phyloP scores from a whole-genome alignment of 2,329 filamentous ascomycete genomes.

The Botryosphaeria dothidea region DNA sequence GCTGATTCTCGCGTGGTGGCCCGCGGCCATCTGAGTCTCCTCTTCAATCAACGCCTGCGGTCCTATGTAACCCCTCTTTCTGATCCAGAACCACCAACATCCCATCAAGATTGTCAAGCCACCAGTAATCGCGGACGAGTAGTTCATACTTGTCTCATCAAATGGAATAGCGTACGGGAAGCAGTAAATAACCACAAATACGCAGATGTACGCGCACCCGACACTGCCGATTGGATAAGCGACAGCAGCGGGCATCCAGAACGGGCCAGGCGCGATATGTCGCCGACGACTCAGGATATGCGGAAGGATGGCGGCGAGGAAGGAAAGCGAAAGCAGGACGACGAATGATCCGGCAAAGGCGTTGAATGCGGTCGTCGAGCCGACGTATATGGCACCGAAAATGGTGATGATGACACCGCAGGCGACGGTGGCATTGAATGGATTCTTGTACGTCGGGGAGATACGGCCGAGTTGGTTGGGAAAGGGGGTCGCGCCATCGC shows the following conservation, averaged over 20 bases:
- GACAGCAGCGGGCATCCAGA: slow-evolving; percentile 49
- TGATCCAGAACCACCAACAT: slow-evolving; percentile 41
- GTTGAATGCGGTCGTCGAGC: slow-evolving; percentile 66
- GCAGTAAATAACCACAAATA: slow-evolving; percentile 65
- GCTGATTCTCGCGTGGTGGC: not conserved
- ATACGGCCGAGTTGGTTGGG: slow-evolving; percentile 51
- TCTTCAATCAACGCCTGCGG: slow-evolving; percentile 6
- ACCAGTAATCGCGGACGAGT: slow-evolving; percentile 54
- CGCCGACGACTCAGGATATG: slow-evolving; percentile 41
- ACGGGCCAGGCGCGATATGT: slow-evolving; percentile 58
- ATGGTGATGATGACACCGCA: slow-evolving; percentile 54
- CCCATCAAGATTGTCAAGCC: slow-evolving; percentile 53
- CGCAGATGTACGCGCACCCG: slow-evolving; percentile 59
- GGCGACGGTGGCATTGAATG: slow-evolving; percentile 57
- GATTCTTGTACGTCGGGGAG: slow-evolving; percentile 48
- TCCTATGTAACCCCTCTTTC: slow-evolving; percentile 9
- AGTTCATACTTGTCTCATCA: slow-evolving; percentile 54
- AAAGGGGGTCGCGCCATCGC: slow-evolving; percentile 60
- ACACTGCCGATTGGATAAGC: slow-evolving; percentile 42
- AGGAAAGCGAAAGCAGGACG: slow-evolving; percentile 57
- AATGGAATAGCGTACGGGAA: slow-evolving; percentile 53
- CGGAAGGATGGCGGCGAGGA: slow-evolving; percentile 63
- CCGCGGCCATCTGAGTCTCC: not conserved
- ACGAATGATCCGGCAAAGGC: slow-evolving; percentile 65
- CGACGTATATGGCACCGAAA: slow-evolving; percentile 66